Base-by-base conservation (phyloP, 805 yeast genomes). In the Wickerhamomyces canadensis region DNA sequence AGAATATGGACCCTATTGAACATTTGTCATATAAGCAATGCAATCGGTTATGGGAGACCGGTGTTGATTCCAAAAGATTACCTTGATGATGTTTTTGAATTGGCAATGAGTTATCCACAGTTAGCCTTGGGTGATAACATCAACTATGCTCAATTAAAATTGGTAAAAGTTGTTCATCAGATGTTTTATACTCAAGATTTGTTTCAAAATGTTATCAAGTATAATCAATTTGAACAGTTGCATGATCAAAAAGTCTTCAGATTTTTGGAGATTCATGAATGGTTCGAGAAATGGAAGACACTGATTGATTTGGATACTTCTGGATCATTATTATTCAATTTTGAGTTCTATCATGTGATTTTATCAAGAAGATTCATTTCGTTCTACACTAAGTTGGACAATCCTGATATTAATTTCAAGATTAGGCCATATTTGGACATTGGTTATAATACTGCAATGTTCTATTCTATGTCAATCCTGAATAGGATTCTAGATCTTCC, bases 101-200 rank as follows among this genome's bases (percentile, higher is more conserved):
- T 72, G 26, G 64, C 72, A 0, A 55, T 74, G 2, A 62, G 65
- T 32, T 74, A 61, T 42, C 80, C 80, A 2, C 66, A 62, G 37
- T 67, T 74, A 2, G 72, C 69, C 11, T 54, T 70, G 41, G 79
- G 77, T 12, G 82, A 76, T 55, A 71, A 71, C 15, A 72, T 75
- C 19, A 74, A 74, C 39, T 66, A 72, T 9, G 68, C 76, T 10
- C 74, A 72, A 40, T 59, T 75, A 1, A 70, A 71, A 33, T 47
- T 75, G 16, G 65, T 62, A 26, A 48, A 42, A 13, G 37, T 40
- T 3, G 52, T 52, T 3, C 44, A 57, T 32, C 40, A 40, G 16
- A 37, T 59, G 47, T 47, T 57, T 26, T 45, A 55, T 33, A 39
- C 43, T 14, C 46, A 39, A 25, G 52, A 52, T 19, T 34, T 54